phyloP scores from a whole-genome alignment of 2,329 filamentous ascomycete species.

The Colletotrichum tanaceti region DNA sequence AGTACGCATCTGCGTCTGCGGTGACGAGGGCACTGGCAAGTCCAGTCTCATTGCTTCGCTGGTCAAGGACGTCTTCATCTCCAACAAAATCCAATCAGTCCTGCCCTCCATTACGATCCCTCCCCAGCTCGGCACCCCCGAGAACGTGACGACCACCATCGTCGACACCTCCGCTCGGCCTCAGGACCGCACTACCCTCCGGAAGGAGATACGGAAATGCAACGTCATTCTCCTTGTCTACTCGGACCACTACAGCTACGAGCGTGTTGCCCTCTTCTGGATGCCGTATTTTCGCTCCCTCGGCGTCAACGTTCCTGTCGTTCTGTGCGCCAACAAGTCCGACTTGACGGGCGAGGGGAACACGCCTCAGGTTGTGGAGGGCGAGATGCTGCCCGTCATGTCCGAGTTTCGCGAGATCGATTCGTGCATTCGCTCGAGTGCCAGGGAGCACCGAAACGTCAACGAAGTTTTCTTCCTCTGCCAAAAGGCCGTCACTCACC shows the following conservation, averaged over 20 bases:
- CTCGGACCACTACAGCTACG: slow-evolving; percentile 98
- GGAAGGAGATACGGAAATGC: slow-evolving; percentile 94
- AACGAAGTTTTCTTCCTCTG: slow-evolving; percentile 98
- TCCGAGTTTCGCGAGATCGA: slow-evolving; percentile 99
- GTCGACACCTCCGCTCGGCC: slow-evolving; percentile 97
- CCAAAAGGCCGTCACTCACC: slow-evolving; percentile 97
- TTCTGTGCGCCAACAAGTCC: slow-evolving; percentile 97
- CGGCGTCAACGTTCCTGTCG: slow-evolving; percentile 98
- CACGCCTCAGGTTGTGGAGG: slow-evolving; percentile 87
- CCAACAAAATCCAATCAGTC: slow-evolving; percentile 93
- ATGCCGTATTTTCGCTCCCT: slow-evolving; percentile 97
- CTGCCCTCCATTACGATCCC: slow-evolving; percentile 96
- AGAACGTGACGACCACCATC: slow-evolving; percentile 97
- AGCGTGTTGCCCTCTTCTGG: slow-evolving; percentile 96
- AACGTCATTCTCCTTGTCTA: slow-evolving; percentile 98
- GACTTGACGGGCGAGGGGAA: slow-evolving; percentile 81
- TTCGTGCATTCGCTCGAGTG: slow-evolving; percentile 94
- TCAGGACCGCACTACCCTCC: slow-evolving; percentile 88
- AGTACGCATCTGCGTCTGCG: slow-evolving; percentile 95
- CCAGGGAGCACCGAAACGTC: slow-evolving; percentile 90
- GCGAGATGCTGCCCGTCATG: slow-evolving; percentile 99
- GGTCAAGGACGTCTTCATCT: slow-evolving; percentile 97
- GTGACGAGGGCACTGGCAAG: slow-evolving; percentile 92
- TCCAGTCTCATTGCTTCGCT: slow-evolving; percentile 93
- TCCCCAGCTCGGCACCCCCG: slow-evolving; percentile 89